Evolutionary conservation across 306 rosid genomes (phyloP).

Genomic region (Neltuma alba): DNA sequence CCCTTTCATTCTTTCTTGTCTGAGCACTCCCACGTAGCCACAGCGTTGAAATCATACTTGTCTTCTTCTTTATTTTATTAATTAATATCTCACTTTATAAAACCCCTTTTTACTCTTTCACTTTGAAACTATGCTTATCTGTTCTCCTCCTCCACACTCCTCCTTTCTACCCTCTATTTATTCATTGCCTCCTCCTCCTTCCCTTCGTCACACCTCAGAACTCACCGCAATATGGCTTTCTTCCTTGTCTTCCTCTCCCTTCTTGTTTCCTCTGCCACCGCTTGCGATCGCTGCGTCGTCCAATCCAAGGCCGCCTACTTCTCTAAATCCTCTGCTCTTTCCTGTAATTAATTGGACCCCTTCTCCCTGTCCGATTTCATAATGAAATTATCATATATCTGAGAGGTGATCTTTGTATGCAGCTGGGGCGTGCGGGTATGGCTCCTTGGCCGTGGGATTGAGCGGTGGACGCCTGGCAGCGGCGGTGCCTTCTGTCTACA

Average conservation of each 20-base stretch:
- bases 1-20: constrained; percentile 42
- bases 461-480: constrained; percentile 67
- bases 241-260: constrained; percentile 45
- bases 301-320: constrained; percentile 64
- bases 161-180: constrained; percentile 21
- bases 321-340: constrained; percentile 56
- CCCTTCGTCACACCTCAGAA: not conserved
- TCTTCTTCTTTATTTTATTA: not conserved
- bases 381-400: not conserved
- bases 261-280: constrained; percentile 55
- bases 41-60: not conserved
- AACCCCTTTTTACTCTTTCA: too few species aligned
- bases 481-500: constrained; percentile 64
- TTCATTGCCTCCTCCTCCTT: not conserved
- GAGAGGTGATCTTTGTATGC: constrained; percentile 34
- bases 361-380: not conserved
- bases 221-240: too few species aligned
- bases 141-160: constrained; percentile 29
- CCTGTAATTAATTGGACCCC: constrained; percentile 46
- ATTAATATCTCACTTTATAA: too few species aligned
- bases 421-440: constrained; percentile 95
- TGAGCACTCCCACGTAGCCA: not conserved
- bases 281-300: constrained; percentile 74
- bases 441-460: constrained; percentile 58
- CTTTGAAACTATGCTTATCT: constrained; percentile 34